These are phyloP conservation scores for Glycine latifolia DNA, from an alignment of 306 rosid species.

Conservation along the genomic window DNA sequence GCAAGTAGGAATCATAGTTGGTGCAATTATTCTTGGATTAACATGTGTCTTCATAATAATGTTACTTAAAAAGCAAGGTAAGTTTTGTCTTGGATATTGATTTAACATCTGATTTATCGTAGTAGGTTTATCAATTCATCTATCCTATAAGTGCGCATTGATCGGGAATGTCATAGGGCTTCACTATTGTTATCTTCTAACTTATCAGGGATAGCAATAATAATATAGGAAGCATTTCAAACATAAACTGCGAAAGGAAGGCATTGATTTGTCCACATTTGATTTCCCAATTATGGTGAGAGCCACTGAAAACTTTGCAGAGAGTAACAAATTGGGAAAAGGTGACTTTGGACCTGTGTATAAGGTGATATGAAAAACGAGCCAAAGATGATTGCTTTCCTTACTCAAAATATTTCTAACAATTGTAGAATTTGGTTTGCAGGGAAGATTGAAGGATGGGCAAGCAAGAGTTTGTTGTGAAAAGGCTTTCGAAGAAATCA, in stretches of 20 bases:
- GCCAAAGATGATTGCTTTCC: too few species aligned
- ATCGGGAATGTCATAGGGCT: not conserved
- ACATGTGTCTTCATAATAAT: not conserved
- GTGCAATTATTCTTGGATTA: not conserved
- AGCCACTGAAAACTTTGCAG: constrained; percentile 53
- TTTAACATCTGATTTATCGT: not conserved
- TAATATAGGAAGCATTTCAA: not conserved
- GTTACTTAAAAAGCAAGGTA: not conserved
- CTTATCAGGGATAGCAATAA: not conserved
- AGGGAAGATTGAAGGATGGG: too few species aligned
- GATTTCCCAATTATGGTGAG: constrained; percentile 40
- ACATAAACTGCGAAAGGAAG: constrained; percentile 10
- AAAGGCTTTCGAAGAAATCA: too few species aligned
- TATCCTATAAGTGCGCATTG: too few species aligned
- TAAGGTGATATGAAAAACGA: not conserved
- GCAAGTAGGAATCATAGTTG: constrained; percentile 4
- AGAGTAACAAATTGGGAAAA: constrained; percentile 50
- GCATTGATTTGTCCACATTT: constrained; percentile 51
- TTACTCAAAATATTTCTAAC: too few species aligned
- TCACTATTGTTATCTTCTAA: not conserved
- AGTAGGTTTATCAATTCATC: too few species aligned
- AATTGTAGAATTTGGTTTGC: too few species aligned
- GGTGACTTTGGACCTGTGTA: constrained; percentile 63
- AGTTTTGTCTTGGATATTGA: not conserved
- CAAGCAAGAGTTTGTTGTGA: too few species aligned